These are phyloP conservation scores for Trichosanthes truncata DNA, from an alignment of 306 rosid genomes.

Conservation along the genomic window DNA sequence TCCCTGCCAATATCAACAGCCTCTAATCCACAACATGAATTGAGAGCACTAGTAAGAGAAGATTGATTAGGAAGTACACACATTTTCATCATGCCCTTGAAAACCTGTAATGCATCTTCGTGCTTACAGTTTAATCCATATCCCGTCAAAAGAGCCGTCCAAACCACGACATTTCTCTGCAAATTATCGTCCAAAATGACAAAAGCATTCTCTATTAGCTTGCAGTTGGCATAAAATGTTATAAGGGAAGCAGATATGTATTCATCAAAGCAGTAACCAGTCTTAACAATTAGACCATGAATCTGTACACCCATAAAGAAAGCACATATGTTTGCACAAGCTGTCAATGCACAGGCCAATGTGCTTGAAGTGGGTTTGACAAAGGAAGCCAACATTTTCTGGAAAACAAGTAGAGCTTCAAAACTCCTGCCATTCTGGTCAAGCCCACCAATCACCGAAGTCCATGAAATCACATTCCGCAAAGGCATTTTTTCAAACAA, in stretches of 20 bases:
- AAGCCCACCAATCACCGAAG: slow-evolving; percentile 63
- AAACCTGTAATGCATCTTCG: slow-evolving; percentile 42
- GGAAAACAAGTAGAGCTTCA: slow-evolving; percentile 48
- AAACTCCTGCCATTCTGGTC: slow-evolving; percentile 50
- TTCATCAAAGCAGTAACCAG: slow-evolving; percentile 44
- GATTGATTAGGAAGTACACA: slow-evolving; percentile 58
- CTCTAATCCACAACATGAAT: slow-evolving; percentile 74
- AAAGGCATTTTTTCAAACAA: slow-evolving; percentile 50
- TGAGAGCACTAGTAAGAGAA: slow-evolving; percentile 75
- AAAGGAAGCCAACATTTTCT: slow-evolving; percentile 39
- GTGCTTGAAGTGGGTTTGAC: slow-evolving; percentile 34
- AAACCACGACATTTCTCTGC: slow-evolving; percentile 57
- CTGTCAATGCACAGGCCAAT: slow-evolving; percentile 55
- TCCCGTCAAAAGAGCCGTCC: slow-evolving; percentile 84
- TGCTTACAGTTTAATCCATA: slow-evolving; percentile 44
- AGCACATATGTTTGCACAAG: slow-evolving; percentile 39
- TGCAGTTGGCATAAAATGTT: slow-evolving; percentile 61
- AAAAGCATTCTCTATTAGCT: slow-evolving; percentile 30
- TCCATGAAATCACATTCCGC: slow-evolving; percentile 65
- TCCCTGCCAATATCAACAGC: slow-evolving; percentile 57
- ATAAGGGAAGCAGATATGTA: slow-evolving; percentile 58
- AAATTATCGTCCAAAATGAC: slow-evolving; percentile 31
- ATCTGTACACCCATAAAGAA: slow-evolving; percentile 44
- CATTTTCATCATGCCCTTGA: slow-evolving; percentile 40
- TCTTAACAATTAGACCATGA: slow-evolving; percentile 43